Evolutionary conservation across 768 basidiomycete species (phyloP), one percentile per base, ranked within the genome.

Genomic region (Pleurotus tuoliensis): DNA sequence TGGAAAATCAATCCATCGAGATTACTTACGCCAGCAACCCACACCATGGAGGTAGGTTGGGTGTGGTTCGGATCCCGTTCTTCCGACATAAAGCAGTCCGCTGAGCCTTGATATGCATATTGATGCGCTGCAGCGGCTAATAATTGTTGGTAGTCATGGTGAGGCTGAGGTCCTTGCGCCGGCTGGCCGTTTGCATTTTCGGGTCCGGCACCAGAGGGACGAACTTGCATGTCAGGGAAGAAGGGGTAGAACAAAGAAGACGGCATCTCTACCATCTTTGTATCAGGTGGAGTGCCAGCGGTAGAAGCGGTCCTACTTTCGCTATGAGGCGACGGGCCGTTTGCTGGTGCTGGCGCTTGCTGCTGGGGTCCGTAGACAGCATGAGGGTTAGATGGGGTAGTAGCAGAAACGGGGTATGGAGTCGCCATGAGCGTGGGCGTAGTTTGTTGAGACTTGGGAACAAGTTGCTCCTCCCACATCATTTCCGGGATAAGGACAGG

Each of bases 241-340:
- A 90, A 89, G 0, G 90, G 90, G 63, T 88, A 92, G 71, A 92
- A 92, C 44, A 90, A 68, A 27, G 77, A 79, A 5, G 80, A 72
- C 1, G 89, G 88, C 44, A 92, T 76, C 16, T 91, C 88, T 1
- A 82, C 84, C 37, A 91, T 78, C 56, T 74, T 76, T 8, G 40
- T 45, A 47, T 70, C 69, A 0, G 73, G 69, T 16, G 75, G 74
- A 9, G 77, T 75, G 55, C 71, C 69, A 18, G 61, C 66, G 27
- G 64, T 60, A 11, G 66, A 60, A 55, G 64, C 58, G 11, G 64
- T 66, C 20, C 64, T 62, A 25, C 67, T 62, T 27, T 57, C 60
- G 11, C 66, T 67, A 8, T 64, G 63, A 54, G 65, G 64, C 24
- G 61, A 66, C 7, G 61, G 58, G 27, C 74, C 71, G 47, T 71